phyloP scores from a whole-genome alignment of 2,329 filamentous ascomycete genomes.

The Diaporthe ilicicola region DNA sequence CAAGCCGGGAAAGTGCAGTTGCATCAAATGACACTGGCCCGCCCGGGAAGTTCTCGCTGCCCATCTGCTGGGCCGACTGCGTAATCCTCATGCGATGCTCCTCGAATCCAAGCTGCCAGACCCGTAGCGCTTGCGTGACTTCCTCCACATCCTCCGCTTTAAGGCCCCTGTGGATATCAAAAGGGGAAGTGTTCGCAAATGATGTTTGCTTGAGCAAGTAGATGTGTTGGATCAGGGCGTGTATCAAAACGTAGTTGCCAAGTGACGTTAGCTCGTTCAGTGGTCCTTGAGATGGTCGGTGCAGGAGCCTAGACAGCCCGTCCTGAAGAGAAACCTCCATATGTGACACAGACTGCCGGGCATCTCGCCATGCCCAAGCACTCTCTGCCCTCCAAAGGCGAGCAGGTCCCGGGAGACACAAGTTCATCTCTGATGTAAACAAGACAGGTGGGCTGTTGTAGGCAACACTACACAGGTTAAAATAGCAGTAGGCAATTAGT shows the following conservation, averaged over 20 bases:
- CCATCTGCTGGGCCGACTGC: slow-evolving; percentile 55
- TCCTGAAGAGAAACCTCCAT: slow-evolving; percentile 65
- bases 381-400: slow-evolving; percentile 66
- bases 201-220: slow-evolving; percentile 73
- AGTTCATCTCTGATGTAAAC: slow-evolving; percentile 66
- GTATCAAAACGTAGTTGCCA: slow-evolving; percentile 76
- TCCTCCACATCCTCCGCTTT: slow-evolving; percentile 65
- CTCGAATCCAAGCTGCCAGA: slow-evolving; percentile 69
- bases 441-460: slow-evolving; percentile 68
- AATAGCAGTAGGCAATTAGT: slow-evolving; percentile 68
- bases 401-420: slow-evolving; percentile 62
- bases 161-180: slow-evolving; percentile 59
- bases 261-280: slow-evolving; percentile 64
- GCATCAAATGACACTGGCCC: slow-evolving; percentile 74
- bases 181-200: slow-evolving; percentile 55
- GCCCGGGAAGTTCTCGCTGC: slow-evolving; percentile 60
- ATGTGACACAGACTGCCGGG: slow-evolving; percentile 58
- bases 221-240: slow-evolving; percentile 76
- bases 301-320: slow-evolving; percentile 63
- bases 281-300: slow-evolving; percentile 57
- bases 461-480: slow-evolving; percentile 69
- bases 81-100: slow-evolving; percentile 60
- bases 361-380: slow-evolving; percentile 68
- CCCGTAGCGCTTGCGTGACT: slow-evolving; percentile 61
- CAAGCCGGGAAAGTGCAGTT: slow-evolving; percentile 66